Evolutionary conservation across 2,329 filamentous ascomycete species (phyloP), one percentile per base, ranked within the genome.

Genomic region (Grosmannia huntii): DNA sequence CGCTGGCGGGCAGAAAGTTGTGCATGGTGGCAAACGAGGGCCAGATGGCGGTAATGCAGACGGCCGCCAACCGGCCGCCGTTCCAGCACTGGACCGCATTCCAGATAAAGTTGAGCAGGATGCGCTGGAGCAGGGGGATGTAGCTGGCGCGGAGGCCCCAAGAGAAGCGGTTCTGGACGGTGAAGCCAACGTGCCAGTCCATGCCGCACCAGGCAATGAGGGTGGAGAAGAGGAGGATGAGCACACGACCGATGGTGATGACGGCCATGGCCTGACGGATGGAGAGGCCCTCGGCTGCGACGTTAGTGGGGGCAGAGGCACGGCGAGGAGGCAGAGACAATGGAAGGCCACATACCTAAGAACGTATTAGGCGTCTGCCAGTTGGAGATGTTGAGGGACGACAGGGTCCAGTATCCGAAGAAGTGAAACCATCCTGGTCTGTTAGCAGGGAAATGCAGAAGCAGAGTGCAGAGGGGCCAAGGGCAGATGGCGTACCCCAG

Each of bases 51-150:
- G 64, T 64, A 0, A 69, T 48, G 31, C 66, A 65, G 0, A 73
- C 72, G 14, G 74, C 69, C 9, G 73, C 61, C 23, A 66, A 69
- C 5, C 75, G 68, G 7, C 60, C 60, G n/a, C 69, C 69, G 53
- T 69, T 71, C 69, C 69, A 72, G 61, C 71, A 76, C 61, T 77
- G 75, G 0, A 76, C 67, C 5, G 74, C 73, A 44, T 71, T 74
- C 76, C 76, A 78, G 51, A 78, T 76, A 57, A 78, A 77, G 62
- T 77, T 77, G 10, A 78, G 68, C 54, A 78, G 54, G 21, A 75
- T 71, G 2, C 76, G 71, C 63, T 77, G 75, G 7, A 73, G 60
- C 19, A 78, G 65, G 0, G 76, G 75, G 36, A 78, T 74, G 56
- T 77, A 79, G 52, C 73, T 75, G 1, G 70, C 76, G 33, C 73